Conservation (phyloP, 108 stramenopile species). For the Discostella stelligeroides region DNA sequence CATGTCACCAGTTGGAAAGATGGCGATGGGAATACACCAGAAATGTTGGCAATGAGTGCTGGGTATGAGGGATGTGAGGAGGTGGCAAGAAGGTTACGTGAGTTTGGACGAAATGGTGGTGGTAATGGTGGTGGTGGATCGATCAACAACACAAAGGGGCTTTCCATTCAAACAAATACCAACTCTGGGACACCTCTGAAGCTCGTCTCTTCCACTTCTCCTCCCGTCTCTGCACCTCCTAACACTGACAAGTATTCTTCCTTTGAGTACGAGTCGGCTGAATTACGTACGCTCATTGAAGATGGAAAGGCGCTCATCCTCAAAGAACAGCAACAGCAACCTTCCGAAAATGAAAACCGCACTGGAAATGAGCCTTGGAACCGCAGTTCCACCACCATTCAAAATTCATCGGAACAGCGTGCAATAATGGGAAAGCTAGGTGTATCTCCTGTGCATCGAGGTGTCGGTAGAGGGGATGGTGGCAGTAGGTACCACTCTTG, state of each 20-base stretch:
- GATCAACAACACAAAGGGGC: no score
- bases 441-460: neutral
- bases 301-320: no score
- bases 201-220: no score
- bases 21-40: slow-evolving; percentile 71
- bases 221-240: neutral
- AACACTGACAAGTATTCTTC: neutral
- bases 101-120: slow-evolving; percentile 20
- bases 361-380: no score
- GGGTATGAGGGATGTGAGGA: slow-evolving; percentile 55
- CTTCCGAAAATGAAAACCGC: no score
- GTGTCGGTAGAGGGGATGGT: neutral
- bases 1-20: slow-evolving; percentile 37
- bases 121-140: neutral
- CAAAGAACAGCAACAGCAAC: neutral
- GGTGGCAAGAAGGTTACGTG: slow-evolving; percentile 34
- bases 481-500: neutral
- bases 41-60: slow-evolving; percentile 67
- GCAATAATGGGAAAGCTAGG: neutral
- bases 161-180: no score
- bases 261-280: neutral
- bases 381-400: no score
- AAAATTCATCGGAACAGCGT: neutral
- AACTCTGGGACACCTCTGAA: no score
- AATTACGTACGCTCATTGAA: no score